A percentile compares a stretch with the other conserved stretches of the same genome.
Evolutionary conservation across 1,139 yeast species (phyloP).

Genomic region (Candida sp.): DNA sequence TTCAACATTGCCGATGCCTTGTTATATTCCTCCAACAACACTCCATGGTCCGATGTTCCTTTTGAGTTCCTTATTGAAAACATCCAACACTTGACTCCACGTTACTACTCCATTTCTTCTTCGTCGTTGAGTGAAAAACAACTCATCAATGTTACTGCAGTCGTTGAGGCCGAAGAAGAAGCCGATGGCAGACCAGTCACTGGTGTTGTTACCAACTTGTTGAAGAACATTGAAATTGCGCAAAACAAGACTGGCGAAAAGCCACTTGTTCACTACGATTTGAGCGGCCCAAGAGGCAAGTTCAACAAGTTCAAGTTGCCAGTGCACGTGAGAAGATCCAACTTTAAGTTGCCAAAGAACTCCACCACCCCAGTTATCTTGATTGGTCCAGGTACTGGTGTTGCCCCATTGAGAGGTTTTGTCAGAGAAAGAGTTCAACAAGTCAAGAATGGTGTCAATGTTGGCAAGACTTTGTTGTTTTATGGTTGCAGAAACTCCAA

Average conservation of each 20-base stretch:
- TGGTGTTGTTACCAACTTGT: conserved; percentile 92
- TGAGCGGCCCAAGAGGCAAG: conserved; percentile 80
- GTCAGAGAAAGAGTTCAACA: conserved; percentile 73
- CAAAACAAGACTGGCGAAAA: conserved; percentile 53
- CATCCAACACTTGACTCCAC: conserved; percentile 84
- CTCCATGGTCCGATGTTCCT: conserved; percentile 77
- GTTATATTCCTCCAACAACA: conserved; percentile 60
- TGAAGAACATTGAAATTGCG: conserved; percentile 71
- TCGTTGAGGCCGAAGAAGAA: conserved; percentile 76
- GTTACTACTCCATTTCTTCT: conserved; percentile 96
- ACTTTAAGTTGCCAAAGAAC: conserved; percentile 92
- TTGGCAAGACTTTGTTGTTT: conserved; percentile 80
- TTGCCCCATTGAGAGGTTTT: conserved; percentile 97
- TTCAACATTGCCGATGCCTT: conserved; percentile 83
- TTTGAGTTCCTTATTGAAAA: conserved; percentile 85
- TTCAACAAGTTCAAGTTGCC: conserved; percentile 70
- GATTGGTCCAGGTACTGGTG: conserved; percentile 99
- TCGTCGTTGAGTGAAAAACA: conserved; percentile 82
- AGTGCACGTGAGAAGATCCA: conserved; percentile 92
- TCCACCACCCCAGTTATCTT: conserved; percentile 84
- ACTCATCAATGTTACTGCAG: conserved; percentile 84
- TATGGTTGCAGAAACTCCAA: conserved; percentile 82
- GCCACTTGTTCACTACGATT: conserved; percentile 64
- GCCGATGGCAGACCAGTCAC: conserved; percentile 51
- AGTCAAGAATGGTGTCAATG: conserved; percentile 47